Conservation (phyloP, 805 yeast species). For the Candida wancherniae region DNA sequence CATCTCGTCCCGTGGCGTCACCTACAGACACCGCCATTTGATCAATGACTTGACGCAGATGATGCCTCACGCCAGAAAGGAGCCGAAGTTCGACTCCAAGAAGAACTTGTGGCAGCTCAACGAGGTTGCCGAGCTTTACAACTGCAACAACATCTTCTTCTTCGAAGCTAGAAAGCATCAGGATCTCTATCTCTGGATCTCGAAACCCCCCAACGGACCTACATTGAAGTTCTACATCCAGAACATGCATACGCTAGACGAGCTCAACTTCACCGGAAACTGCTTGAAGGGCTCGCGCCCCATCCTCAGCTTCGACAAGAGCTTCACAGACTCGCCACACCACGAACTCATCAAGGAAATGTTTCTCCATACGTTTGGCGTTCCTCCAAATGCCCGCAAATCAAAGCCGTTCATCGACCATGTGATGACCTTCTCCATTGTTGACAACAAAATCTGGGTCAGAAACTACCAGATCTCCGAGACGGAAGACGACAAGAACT, state of each 20-base stretch:
- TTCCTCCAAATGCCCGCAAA: conserved; percentile 89
- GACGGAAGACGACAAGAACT: conserved; percentile 53
- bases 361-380: conserved; percentile 79
- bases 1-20: conserved; percentile 91
- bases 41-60: conserved; percentile 73
- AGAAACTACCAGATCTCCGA: conserved; percentile 89
- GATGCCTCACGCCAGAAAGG: conserved; percentile 93
- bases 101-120: conserved; percentile 83
- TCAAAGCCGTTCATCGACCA: conserved; percentile 94
- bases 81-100: conserved; percentile 92
- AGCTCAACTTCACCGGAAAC: conserved; percentile 93
- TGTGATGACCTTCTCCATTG: conserved; percentile 87
- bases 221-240: conserved; percentile 90
- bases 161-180: conserved; percentile 96
- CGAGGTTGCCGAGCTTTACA: conserved; percentile 94
- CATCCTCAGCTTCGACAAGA: conserved; percentile 76
- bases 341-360: conserved; percentile 75
- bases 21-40: conserved; percentile 91
- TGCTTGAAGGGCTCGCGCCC: conserved; percentile 96
- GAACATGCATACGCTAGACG: conserved; percentile 93
- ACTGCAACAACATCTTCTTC: conserved; percentile 90
- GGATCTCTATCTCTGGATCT: conserved; percentile 90
- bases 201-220: conserved; percentile 98
- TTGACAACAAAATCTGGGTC: conserved; percentile 92
- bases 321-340: conserved; percentile 65